Percentiles rank a stretch among this genome's conserved stretches.
Conservation (phyloP, 495 filamentous ascomycete genomes). For the Penicillium flavigenum region DNA sequence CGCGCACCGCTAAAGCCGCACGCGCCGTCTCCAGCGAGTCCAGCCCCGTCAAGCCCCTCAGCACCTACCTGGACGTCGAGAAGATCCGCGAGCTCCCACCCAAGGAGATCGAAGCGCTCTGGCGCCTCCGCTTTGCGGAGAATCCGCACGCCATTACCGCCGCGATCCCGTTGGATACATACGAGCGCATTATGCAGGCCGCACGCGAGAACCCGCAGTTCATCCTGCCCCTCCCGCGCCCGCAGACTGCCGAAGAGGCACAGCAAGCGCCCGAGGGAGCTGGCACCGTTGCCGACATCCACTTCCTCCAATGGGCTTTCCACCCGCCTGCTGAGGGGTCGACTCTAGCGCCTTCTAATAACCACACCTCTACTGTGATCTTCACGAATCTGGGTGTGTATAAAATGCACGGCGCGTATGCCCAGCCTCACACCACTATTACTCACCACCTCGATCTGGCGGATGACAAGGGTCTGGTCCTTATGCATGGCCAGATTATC, state of each 20-base stretch:
- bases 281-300: slow-evolving; percentile 42
- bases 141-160: slow-evolving; percentile 75
- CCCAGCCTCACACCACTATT: slow-evolving; percentile 86
- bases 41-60: slow-evolving; percentile 74
- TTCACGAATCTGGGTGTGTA: slow-evolving; percentile 92
- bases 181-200: slow-evolving; percentile 60
- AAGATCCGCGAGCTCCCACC: slow-evolving; percentile 70
- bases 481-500: slow-evolving; percentile 79
- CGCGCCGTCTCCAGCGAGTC: slow-evolving; percentile 28
- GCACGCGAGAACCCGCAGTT: slow-evolving; percentile 81
- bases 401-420: slow-evolving; percentile 85
- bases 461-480: slow-evolving; percentile 68
- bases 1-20: slow-evolving; percentile 36
- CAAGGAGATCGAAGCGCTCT: slow-evolving; percentile 84
- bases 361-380: slow-evolving; percentile 73
- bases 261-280: slow-evolving; percentile 33
- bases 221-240: slow-evolving; percentile 81
- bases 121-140: slow-evolving; percentile 82
- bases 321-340: slow-evolving; percentile 82
- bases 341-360: slow-evolving; percentile 42
- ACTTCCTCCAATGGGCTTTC: slow-evolving; percentile 66
- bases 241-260: slow-evolving; percentile 24
- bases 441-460: slow-evolving; percentile 85
- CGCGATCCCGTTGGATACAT: slow-evolving; percentile 69
- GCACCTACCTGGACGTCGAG: slow-evolving; percentile 76